phyloP scores from a whole-genome alignment of 2,329 filamentous ascomycete genomes.

The Xylaria sp. region DNA sequence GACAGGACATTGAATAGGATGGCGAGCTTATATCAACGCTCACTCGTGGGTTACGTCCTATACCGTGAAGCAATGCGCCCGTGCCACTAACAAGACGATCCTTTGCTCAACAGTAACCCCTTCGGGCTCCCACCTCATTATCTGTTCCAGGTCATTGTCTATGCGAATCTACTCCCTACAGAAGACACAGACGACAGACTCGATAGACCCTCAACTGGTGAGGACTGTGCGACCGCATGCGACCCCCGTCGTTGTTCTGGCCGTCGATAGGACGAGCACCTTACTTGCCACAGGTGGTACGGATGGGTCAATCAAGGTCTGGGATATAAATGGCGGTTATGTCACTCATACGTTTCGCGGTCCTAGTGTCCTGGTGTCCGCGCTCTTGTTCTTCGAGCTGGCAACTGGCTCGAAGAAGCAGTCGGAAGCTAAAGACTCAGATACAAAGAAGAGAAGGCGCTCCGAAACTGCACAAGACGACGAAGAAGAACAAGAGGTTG shows the following conservation, averaged over 20 bases:
- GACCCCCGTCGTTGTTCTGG: conserved; percentile 87
- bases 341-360: conserved; percentile 96
- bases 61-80: conserved; percentile 8
- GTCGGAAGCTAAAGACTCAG: conserved; percentile 56
- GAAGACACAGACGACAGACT: conserved; percentile 64
- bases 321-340: conserved; percentile 91
- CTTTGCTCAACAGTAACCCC: conserved; percentile 75
- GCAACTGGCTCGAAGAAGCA: conserved; percentile 57
- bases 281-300: conserved; percentile 92
- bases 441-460: conserved; percentile 57
- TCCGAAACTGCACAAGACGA: conserved; percentile 57
- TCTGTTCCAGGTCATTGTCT: conserved; percentile 94
- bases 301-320: conserved; percentile 94
- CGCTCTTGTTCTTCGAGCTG: conserved; percentile 89
- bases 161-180: conserved; percentile 90
- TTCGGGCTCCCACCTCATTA: conserved; percentile 84
- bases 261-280: conserved; percentile 87
- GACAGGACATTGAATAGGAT: conserved; percentile 63
- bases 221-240: conserved; percentile 89
- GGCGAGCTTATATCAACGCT: conserved; percentile 83
- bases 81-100: conserved; percentile 41
- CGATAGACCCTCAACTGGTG: conserved; percentile 73
- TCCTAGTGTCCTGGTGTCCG: conserved; percentile 90
- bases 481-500: conserved; percentile 54
- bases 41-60: conserved; percentile 60